These are phyloP conservation scores for Biscogniauxia mediterranea DNA, from an alignment of 2,329 filamentous ascomycete genomes.

Conservation along the genomic window DNA sequence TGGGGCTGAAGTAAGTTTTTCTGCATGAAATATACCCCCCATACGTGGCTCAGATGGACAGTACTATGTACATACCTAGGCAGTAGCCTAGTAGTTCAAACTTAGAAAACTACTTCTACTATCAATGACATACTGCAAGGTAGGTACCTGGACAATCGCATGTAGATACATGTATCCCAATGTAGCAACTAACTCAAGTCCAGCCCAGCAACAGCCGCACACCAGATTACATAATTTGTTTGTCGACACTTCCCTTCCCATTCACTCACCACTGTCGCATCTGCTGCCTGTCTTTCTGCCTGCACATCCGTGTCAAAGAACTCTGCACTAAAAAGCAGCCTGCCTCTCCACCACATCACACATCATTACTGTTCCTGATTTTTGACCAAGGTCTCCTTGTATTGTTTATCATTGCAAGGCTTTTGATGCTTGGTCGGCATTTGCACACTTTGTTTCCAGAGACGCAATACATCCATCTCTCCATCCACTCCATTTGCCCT, in stretches of 20 bases:
- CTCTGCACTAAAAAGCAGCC: background rate
- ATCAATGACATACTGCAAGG: no score
- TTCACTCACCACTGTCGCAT: background rate
- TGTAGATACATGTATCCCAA: background rate
- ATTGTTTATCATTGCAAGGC: background rate
- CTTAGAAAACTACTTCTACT: no score
- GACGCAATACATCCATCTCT: background rate
- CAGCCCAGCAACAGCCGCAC: background rate
- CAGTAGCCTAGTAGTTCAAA: background rate
- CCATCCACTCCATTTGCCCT: background rate
- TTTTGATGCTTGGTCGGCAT: background rate
- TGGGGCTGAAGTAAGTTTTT: background rate
- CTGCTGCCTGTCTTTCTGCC: background rate
- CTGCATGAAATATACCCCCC: background rate
- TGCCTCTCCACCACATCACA: background rate
- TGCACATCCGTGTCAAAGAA: background rate
- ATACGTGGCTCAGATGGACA: background rate
- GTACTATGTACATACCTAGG: background rate
- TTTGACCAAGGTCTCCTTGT: background rate
- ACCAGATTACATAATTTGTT: background rate
- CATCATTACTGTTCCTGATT: background rate
- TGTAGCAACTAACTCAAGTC: background rate
- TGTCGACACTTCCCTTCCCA: background rate
- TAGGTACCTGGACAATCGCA: background rate
- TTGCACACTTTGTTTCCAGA: background rate